Evolutionary conservation across 2,329 filamentous ascomycete species (phyloP).

Genomic region (Ceratocystis papillata): DNA sequence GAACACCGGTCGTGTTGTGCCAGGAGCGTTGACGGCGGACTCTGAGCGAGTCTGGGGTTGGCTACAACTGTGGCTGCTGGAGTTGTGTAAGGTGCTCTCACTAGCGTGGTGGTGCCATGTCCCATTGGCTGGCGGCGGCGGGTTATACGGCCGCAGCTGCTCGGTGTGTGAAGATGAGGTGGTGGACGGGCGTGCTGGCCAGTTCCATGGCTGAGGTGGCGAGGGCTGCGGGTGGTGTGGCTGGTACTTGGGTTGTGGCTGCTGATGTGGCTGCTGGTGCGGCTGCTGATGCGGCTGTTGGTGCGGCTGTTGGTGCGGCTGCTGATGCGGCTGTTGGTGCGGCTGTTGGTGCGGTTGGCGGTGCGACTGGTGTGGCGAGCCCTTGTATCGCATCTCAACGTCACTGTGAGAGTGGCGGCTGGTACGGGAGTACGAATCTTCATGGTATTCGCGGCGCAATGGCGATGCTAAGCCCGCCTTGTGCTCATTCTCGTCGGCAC

Average conservation of each 20-base stretch:
- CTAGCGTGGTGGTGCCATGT: constrained; percentile 1
- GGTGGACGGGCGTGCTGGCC: background rate
- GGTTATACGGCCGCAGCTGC: background rate
- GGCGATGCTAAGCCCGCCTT: constrained; percentile 46
- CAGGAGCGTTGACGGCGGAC: too few relatives aligned
- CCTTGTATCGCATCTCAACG: constrained; percentile 32
- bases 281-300: background rate
- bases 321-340: background rate
- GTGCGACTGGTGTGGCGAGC: constrained; percentile 26
- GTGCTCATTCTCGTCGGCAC: constrained; percentile 50
- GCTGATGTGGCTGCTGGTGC: background rate
- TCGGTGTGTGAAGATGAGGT: background rate
- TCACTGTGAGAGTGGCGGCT: constrained; percentile 7
- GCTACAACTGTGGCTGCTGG: too few relatives aligned
- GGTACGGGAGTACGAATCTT: background rate
- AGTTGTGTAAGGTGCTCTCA: too few relatives aligned
- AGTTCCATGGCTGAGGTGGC: background rate
- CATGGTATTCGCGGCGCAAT: constrained; percentile 41
- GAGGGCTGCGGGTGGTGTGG: background rate
- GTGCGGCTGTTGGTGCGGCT: background rate
- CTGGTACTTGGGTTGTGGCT: background rate
- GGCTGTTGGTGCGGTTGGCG: background rate
- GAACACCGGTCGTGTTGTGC: constrained; percentile 38
- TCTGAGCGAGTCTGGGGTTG: too few relatives aligned
- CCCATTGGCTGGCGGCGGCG: background rate